phyloP scores from a whole-genome alignment of 2,329 filamentous ascomycete species.

The Colletotrichum navitas region DNA sequence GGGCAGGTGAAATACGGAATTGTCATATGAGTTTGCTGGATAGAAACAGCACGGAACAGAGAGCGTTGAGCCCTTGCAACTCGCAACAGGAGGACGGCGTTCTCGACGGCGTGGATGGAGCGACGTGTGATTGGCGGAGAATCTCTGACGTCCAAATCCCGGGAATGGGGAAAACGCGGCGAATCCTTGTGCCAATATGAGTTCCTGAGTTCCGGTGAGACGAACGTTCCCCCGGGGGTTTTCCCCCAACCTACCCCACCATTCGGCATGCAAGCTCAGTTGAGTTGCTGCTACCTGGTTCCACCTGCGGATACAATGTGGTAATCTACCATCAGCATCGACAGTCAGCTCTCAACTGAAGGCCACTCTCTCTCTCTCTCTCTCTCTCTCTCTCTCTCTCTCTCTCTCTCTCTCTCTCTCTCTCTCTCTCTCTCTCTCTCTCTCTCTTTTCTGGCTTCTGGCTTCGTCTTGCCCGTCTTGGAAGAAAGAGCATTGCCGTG shows the following conservation, averaged over 20 bases:
- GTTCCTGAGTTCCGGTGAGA: slow-evolving; percentile 25
- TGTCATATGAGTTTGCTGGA: not conserved
- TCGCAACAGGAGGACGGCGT: no score
- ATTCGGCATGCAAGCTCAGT: slow-evolving; percentile 25
- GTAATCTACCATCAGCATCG: not conserved
- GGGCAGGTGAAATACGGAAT: not conserved
- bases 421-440: no score
- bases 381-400: no score
- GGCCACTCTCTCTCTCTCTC: no score
- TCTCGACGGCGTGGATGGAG: slow-evolving; percentile 9
- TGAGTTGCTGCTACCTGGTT: not conserved
- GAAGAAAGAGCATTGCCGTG: slow-evolving; percentile 12
- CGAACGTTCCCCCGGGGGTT: slow-evolving; percentile 28
- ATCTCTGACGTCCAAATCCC: slow-evolving; percentile 36
- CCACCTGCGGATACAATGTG: no score
- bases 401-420: no score
- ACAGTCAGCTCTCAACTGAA: slow-evolving; percentile 1
- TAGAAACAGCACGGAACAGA: not conserved
- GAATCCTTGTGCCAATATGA: slow-evolving; percentile 41
- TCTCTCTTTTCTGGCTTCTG: no score
- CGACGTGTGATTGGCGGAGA: slow-evolving; percentile 40
- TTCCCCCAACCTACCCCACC: slow-evolving; percentile 42
- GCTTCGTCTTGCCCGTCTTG: slow-evolving; percentile 5
- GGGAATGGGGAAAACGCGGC: slow-evolving; percentile 42
- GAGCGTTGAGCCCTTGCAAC: no score